Evolutionary conservation across 75 land plant genomes (phyloP).

Genomic region (Picea glauca): DNA sequence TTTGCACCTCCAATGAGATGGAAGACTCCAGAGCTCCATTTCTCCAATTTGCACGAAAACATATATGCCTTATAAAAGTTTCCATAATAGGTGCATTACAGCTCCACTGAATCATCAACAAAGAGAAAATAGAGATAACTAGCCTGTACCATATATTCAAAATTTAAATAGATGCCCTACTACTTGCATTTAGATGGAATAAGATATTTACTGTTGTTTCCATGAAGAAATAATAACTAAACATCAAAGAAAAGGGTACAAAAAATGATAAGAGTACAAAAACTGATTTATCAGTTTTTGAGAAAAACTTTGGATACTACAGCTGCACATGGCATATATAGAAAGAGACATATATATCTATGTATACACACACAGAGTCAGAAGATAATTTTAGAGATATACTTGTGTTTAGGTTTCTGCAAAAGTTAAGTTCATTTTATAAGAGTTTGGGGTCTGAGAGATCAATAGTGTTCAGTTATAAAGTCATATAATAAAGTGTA

Average conservation of each 20-base stretch:
- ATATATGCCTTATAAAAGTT: constrained; percentile 36
- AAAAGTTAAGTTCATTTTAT: no score
- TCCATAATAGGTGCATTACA: constrained; percentile 83
- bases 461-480: no score
- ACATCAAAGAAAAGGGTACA: not conserved
- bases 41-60: constrained; percentile 13
- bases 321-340: no score
- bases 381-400: no score
- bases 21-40: constrained; percentile 27
- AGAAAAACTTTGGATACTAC: no score
- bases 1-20: constrained; percentile 35
- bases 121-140: not conserved
- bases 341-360: no score
- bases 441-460: no score
- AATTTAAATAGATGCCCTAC: not conserved
- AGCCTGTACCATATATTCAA: not conserved
- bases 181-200: not conserved
- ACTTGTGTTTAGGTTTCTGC: no score
- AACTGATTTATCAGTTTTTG: no score
- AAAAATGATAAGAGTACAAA: no score
- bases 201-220: not conserved
- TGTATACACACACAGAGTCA: no score
- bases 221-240: not conserved
- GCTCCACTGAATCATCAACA: constrained; percentile 57
- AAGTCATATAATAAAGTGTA: no score